phyloP scores from a whole-genome alignment of 176 grass and related monocot genomes.

The Dactylis glomerata region DNA sequence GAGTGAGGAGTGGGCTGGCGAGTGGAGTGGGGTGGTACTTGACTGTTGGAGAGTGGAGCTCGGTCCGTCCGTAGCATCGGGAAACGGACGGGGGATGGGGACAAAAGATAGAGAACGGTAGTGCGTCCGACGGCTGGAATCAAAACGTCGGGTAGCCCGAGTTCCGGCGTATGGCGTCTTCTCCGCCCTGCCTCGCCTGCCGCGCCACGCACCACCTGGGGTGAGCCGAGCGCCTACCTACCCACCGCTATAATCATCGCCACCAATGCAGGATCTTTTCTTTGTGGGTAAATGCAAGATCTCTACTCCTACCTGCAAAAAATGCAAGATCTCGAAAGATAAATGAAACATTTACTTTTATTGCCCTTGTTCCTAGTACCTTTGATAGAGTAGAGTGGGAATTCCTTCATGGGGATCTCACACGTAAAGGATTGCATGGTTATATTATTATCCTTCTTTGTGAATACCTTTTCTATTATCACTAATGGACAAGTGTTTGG shows the following conservation, averaged over 20 bases:
- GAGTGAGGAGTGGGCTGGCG: neutral
- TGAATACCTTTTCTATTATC: neutral
- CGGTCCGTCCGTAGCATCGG: neutral
- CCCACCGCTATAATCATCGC: neutral
- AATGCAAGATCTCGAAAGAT: no score
- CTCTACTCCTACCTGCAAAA: no score
- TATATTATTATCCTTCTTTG: neutral
- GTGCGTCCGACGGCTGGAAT: no score
- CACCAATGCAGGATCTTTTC: neutral
- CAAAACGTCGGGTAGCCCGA: neutral
- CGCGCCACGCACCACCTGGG: neutral
- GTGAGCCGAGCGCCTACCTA: neutral
- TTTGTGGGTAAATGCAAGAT: no score
- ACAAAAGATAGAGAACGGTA: neutral
- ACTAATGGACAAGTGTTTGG: neutral
- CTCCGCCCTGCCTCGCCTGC: neutral
- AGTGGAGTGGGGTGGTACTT: neutral
- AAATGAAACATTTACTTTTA: no score
- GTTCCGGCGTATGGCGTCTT: neutral
- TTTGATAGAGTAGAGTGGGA: neutral
- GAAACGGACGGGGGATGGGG: neutral
- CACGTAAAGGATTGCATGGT: neutral
- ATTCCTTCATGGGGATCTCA: neutral
- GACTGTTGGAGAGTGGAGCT: neutral
- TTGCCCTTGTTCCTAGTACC: no score